phyloP scores from a whole-genome alignment of 176 grass and related monocot species.

The Leersia perrieri region DNA sequence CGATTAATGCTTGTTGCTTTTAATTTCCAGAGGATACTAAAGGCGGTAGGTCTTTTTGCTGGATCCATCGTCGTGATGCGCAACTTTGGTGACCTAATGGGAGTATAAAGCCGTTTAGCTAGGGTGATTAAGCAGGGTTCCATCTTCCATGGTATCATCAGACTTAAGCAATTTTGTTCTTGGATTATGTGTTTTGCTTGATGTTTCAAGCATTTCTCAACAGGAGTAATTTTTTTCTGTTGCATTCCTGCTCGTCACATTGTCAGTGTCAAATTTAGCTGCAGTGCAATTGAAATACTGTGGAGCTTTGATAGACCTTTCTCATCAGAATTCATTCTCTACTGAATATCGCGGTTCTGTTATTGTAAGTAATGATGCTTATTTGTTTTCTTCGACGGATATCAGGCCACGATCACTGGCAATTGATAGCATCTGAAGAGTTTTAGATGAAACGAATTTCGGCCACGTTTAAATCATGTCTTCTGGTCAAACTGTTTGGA shows the following conservation, averaged over 20 bases:
- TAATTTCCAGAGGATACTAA: constrained; percentile 51
- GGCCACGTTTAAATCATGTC: not conserved
- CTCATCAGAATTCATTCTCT: not conserved
- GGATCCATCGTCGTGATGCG: constrained; percentile 60
- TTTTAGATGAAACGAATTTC: not conserved
- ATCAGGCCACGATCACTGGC: not conserved
- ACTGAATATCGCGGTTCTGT: not conserved
- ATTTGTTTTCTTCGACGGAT: too few species aligned
- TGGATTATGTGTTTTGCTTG: not conserved
- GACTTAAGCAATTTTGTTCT: not conserved
- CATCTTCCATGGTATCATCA: not conserved
- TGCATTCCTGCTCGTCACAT: not conserved
- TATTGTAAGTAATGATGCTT: not conserved
- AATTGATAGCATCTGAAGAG: not conserved
- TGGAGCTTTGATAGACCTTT: not conserved
- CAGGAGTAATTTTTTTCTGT: not conserved
- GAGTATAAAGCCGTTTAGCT: constrained; percentile 26
- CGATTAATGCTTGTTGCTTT: not conserved
- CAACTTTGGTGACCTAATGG: constrained; percentile 57
- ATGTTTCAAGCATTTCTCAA: not conserved
- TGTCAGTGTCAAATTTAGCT: not conserved
- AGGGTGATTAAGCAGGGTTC: not conserved
- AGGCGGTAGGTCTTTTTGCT: constrained; percentile 52
- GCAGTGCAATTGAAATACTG: not conserved
- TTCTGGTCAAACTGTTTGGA: not conserved